phyloP scores from a whole-genome alignment of 2,329 filamentous ascomycete species.

The Aureobasidium sp. region DNA sequence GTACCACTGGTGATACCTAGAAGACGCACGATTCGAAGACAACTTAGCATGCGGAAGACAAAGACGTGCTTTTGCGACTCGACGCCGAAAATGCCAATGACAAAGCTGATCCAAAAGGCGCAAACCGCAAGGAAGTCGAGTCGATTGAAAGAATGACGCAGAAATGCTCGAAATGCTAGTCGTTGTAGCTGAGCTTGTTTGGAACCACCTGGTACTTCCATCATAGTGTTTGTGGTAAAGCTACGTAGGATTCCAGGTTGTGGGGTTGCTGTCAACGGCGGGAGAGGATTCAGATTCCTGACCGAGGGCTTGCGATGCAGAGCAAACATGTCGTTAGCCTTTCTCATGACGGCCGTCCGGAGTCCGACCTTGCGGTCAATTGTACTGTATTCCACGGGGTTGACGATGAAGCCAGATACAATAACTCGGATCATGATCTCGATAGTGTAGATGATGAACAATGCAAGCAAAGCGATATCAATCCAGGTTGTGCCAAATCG shows the following conservation, averaged over 20 bases:
- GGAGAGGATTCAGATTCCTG: constrained; percentile 35
- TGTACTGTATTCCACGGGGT: constrained; percentile 85
- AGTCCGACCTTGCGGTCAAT: constrained; percentile 71
- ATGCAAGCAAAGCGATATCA: constrained; percentile 70
- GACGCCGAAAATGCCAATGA: constrained; percentile 59
- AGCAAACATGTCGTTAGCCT: constrained; percentile 72
- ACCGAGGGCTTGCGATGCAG: constrained; percentile 65
- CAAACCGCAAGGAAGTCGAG: constrained; percentile 90
- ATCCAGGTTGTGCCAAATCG: constrained; percentile 60
- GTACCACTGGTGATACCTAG: constrained; percentile 89
- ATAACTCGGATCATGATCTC: constrained; percentile 78
- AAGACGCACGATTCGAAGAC: constrained; percentile 84
- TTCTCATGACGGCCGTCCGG: constrained; percentile 63
- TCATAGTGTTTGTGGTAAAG: constrained; percentile 29
- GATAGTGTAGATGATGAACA: constrained; percentile 84
- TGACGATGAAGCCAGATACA: constrained; percentile 87
- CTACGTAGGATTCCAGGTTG: constrained; percentile 24
- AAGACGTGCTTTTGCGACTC: constrained; percentile 67
- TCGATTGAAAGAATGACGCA: constrained; percentile 92
- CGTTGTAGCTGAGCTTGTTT: constrained; percentile 74
- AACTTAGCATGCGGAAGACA: constrained; percentile 94
- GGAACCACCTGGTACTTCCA: constrained; percentile 49
- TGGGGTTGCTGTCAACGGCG: constrained; percentile 15
- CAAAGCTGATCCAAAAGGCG: constrained; percentile 90
- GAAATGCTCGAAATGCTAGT: constrained; percentile 80